Evolutionary conservation across 805 yeast species (phyloP), one percentile per base, ranked within the genome.

Genomic region (Cyberlindnera xylosilytica): DNA sequence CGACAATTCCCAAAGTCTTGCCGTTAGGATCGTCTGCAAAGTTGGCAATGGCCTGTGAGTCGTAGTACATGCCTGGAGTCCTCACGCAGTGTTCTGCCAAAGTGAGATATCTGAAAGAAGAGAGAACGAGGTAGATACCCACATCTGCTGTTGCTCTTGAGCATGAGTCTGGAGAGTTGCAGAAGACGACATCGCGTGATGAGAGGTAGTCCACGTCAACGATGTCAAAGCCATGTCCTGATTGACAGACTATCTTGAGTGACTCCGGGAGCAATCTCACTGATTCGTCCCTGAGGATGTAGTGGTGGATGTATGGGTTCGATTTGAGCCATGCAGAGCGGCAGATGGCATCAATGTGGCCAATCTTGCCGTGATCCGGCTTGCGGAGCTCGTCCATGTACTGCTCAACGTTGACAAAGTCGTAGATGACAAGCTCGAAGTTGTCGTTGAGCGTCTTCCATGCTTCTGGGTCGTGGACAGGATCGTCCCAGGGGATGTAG

Each of bases 1-100:
- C 78, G 24, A 73, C 52, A 16, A 73, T 64, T 5, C 79, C 78
- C 35, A 73, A 51, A 0, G 72, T 66, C 31, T 64, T 64, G 1
- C 69, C 74, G 33, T 61, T 51, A 9, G 73, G 73, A 46, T 69
- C 68, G 15, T 68, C 69, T 1, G 66, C 65, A 44, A 64, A 51
- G 34, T 60, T 52, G 8, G 68, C 54, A 16, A 65, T 44, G 16
- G 48, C 50, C 36, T 57, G 61, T 4, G 66, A 58, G 12, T 61
- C 62, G 40, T 59, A 59, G 43, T 64, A 65, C 16, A 57, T 45
- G 1, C 62, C 65, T 15, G 56, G 58, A 1, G 60, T 53, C 47
- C 71, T 53, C 6, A 64, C 60, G 46, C 70, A 63, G 38, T 65
- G 57, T 37, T 66, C 72, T 10, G 70, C 70, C 45, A 41, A 65